Conservation (phyloP, 164 flowering plant genomes). For the Dillenia suffruticosa region DNA sequence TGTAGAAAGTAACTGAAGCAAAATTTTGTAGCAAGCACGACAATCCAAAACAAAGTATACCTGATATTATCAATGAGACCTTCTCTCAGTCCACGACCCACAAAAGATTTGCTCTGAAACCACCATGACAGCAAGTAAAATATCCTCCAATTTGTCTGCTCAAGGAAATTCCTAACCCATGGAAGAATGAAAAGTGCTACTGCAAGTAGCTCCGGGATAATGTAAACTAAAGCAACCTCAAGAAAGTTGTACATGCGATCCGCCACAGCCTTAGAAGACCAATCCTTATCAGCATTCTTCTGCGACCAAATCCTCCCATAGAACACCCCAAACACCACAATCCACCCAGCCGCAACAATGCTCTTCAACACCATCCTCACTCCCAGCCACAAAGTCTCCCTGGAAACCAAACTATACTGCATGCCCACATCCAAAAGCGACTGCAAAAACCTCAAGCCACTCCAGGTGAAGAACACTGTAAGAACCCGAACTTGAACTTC, state of each 20-base stretch:
- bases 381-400: constrained; percentile 45
- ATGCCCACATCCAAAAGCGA: constrained; percentile 30
- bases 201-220: constrained; percentile 51
- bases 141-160: constrained; percentile 52
- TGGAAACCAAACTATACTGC: constrained; percentile 46
- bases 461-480: constrained; percentile 57
- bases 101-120: constrained; percentile 55
- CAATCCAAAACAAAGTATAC: constrained; percentile 54
- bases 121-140: constrained; percentile 55
- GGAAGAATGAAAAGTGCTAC: constrained; percentile 51
- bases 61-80: constrained; percentile 58
- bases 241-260: constrained; percentile 35
- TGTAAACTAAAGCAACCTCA: constrained; percentile 30
- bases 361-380: constrained; percentile 54
- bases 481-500: constrained; percentile 41
- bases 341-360: constrained; percentile 50
- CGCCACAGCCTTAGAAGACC: constrained; percentile 28
- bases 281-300: constrained; percentile 26
- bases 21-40: constrained; percentile 57
- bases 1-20: constrained; percentile 55
- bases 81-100: constrained; percentile 61
- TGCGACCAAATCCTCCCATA: constrained; percentile 53
- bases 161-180: constrained; percentile 55
- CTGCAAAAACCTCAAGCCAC: constrained; percentile 35
- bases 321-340: constrained; percentile 40